These are phyloP conservation scores for Xylariaceae sp. DNA, from an alignment of 2,329 filamentous ascomycete genomes.

Conservation along the genomic window DNA sequence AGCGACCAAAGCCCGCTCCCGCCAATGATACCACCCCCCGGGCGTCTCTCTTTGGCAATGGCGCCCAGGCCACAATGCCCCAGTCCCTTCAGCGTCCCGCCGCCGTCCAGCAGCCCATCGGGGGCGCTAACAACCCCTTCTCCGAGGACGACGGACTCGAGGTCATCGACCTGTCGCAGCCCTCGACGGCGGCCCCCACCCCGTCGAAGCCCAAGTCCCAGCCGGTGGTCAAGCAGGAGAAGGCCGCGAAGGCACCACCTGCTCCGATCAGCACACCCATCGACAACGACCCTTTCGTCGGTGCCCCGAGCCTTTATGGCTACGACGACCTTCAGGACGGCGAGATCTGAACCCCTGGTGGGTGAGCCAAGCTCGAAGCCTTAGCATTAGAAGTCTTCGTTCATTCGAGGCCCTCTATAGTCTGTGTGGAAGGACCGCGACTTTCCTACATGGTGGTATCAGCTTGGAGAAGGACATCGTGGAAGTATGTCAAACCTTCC, in stretches of 20 bases:
- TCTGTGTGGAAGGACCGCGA: too few relatives aligned
- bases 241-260: neutral
- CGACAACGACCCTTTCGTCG: slow-evolving; percentile 1
- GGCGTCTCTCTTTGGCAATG: slow-evolving; percentile 11
- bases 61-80: neutral
- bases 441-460: too few relatives aligned
- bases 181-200: neutral
- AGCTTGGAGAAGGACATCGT: too few relatives aligned
- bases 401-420: too few relatives aligned
- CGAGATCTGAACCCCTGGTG: slow-evolving; percentile 27
- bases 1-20: slow-evolving; percentile 7
- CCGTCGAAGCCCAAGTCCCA: neutral
- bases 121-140: neutral
- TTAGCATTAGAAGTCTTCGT: too few relatives aligned
- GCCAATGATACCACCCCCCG: neutral
- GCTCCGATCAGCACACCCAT: neutral
- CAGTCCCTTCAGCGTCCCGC: neutral
- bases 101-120: neutral
- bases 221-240: neutral
- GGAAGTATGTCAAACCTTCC: too few relatives aligned
- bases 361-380: too few relatives aligned
- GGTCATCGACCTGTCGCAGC: neutral
- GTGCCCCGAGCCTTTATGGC: neutral
- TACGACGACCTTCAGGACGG: slow-evolving; percentile 25
- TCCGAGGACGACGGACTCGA: neutral